These are phyloP conservation scores for Mucuna pruriens DNA, from an alignment of 306 rosid genomes.

Conservation along the genomic window DNA sequence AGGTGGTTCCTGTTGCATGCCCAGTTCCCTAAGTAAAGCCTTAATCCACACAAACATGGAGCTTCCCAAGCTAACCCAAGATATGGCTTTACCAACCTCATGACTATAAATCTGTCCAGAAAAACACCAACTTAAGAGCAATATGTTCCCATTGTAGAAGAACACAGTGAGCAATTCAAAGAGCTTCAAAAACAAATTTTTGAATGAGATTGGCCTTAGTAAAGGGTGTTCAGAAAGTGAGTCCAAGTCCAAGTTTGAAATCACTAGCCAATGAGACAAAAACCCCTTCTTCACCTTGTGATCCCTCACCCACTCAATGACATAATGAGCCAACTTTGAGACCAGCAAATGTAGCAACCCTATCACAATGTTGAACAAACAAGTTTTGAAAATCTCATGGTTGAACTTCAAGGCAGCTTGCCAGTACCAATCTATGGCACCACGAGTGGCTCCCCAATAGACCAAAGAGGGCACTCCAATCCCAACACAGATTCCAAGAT, in stretches of 20 bases:
- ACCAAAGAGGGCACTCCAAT: constrained; percentile 48
- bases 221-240: constrained; percentile 26
- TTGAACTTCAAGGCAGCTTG: constrained; percentile 38
- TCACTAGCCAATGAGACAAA: not conserved
- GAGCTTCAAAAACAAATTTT: constrained; percentile 17
- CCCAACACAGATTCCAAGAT: constrained; percentile 48
- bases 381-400: constrained; percentile 41
- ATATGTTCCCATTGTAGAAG: constrained; percentile 46
- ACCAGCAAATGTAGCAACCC: constrained; percentile 40
- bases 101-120: constrained; percentile 44
- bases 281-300: constrained; percentile 1
- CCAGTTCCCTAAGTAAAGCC: constrained; percentile 31
- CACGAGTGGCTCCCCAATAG: constrained; percentile 50
- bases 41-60: constrained; percentile 55
- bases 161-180: constrained; percentile 20
- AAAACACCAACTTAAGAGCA: constrained; percentile 51
- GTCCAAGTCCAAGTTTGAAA: constrained; percentile 29
- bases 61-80: constrained; percentile 54
- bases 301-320: constrained; percentile 37
- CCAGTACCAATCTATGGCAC: constrained; percentile 46
- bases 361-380: constrained; percentile 32
- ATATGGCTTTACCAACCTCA: constrained; percentile 49
- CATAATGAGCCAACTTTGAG: constrained; percentile 25
- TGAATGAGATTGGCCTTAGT: constrained; percentile 26
- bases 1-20: constrained; percentile 4